Evolutionary conservation across 441 rosid genomes (phyloP).

Genomic region (Mallotus japonicus): DNA sequence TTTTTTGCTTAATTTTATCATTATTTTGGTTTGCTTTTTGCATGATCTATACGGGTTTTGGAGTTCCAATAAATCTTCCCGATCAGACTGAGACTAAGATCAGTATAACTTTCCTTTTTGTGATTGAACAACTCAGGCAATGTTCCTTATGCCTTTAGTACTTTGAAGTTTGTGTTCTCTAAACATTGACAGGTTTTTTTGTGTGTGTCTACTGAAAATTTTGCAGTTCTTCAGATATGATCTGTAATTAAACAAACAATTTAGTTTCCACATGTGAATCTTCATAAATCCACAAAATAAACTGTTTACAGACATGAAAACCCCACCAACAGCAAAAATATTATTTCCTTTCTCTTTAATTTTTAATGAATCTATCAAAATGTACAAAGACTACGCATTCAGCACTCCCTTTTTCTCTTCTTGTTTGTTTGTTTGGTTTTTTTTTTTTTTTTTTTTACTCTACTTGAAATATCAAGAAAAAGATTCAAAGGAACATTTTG

Average conservation of each 20-base stretch:
- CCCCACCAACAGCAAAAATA: neutral
- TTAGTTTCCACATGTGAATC: slow-evolving; percentile 9
- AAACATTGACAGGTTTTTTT: slow-evolving; percentile 37
- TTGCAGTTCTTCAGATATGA: slow-evolving; percentile 24
- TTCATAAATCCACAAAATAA: neutral
- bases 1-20: neutral
- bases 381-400: neutral
- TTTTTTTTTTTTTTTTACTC: too few species aligned
- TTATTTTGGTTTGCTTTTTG: slow-evolving; percentile 16
- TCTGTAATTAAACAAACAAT: slow-evolving; percentile 4
- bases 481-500: neutral
- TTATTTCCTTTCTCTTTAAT: neutral
- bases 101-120: slow-evolving; percentile 32
- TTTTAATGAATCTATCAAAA: slow-evolving; percentile 1
- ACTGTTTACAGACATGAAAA: slow-evolving; percentile 2
- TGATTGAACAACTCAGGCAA: slow-evolving; percentile 70
- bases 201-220: slow-evolving; percentile 24
- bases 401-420: neutral
- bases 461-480: neutral
- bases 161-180: slow-evolving; percentile 61
- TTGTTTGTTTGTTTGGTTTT: too few species aligned
- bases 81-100: slow-evolving; percentile 47
- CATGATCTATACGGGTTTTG: slow-evolving; percentile 30
- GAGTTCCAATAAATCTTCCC: slow-evolving; percentile 32
- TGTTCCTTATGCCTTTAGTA: slow-evolving; percentile 58